A percentile compares a stretch with the other conserved stretches of the same genome.
Evolutionary conservation across 2,329 filamentous ascomycete genomes (phyloP).

Genomic region (Aspergillus sp.): DNA sequence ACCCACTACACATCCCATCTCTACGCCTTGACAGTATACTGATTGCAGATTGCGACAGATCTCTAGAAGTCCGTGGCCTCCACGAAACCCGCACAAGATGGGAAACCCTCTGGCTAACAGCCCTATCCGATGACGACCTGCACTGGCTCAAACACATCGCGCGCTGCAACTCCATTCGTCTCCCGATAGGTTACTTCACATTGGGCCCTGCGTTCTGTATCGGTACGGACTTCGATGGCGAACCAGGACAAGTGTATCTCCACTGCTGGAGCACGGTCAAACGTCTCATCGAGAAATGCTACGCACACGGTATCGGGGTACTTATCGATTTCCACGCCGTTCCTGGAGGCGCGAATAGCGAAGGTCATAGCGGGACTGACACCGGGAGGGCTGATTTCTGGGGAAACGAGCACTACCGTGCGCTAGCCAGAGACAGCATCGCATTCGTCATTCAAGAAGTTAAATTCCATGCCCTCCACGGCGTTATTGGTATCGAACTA

Average conservation of each 20-base stretch:
- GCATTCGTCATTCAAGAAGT: conserved; percentile 47
- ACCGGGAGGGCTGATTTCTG: conserved; percentile 48
- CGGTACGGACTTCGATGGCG: conserved; percentile 46
- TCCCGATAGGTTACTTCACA: conserved; percentile 56
- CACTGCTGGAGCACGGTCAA: conserved; percentile 49
- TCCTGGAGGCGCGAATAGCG: conserved; percentile 51
- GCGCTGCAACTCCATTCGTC: conserved; percentile 51
- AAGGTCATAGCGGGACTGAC: conserved; percentile 52
- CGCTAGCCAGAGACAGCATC: conserved; percentile 42
- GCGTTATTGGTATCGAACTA: conserved; percentile 51
- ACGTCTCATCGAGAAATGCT: conserved; percentile 40
- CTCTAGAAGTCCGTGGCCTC: conserved; percentile 42
- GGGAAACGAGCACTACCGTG: conserved; percentile 37
- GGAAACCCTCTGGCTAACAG: conserved; percentile 48
- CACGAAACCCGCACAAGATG: conserved; percentile 45
- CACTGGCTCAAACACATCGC: conserved; percentile 47
- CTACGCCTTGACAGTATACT: no score
- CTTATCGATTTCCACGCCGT: conserved; percentile 55
- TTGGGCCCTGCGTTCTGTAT: conserved; percentile 46
- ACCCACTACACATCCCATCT: no score
- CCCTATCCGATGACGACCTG: conserved; percentile 46
- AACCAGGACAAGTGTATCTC: conserved; percentile 43
- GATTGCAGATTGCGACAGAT: conserved; percentile 15
- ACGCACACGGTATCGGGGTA: conserved; percentile 46
- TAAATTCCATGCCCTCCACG: conserved; percentile 31